Evolutionary conservation across 2,329 filamentous ascomycete species (phyloP).

Genomic region (Sporothrix pseudoabietina): DNA sequence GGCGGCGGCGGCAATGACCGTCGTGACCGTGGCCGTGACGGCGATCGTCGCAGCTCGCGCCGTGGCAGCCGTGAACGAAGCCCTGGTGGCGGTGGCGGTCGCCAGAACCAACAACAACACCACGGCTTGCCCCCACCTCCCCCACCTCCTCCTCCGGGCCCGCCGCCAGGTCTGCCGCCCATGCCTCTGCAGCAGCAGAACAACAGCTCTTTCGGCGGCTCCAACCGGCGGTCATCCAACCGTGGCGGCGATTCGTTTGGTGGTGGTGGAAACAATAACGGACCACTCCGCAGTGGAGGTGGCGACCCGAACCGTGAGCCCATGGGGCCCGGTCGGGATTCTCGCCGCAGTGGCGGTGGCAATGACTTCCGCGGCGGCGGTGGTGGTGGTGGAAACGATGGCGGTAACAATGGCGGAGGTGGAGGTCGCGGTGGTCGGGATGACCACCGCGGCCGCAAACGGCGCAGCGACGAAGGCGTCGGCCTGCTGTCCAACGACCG

Average conservation of each 20-base stretch:
- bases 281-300: constrained; percentile 38
- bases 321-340: constrained; percentile 39
- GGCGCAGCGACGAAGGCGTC: constrained; percentile 55
- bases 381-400: constrained; percentile 40
- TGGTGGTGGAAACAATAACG: constrained; percentile 24
- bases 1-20: constrained; percentile 11
- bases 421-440: constrained; percentile 37
- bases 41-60: constrained; percentile 24
- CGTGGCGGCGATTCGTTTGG: neutral
- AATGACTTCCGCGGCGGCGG: constrained; percentile 30
- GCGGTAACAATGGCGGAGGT: constrained; percentile 36
- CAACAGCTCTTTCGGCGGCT: neutral
- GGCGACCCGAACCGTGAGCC: constrained; percentile 38
- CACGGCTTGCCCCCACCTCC: constrained; percentile 23
- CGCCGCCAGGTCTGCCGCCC: constrained; percentile 11
- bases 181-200: constrained; percentile 5
- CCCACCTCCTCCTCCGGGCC: constrained; percentile 24
- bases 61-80: constrained; percentile 54
- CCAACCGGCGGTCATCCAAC: neutral
- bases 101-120: constrained; percentile 35
- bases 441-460: constrained; percentile 48
- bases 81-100: constrained; percentile 43
- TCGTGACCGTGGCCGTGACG: constrained; percentile 34
- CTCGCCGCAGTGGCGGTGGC: constrained; percentile 34
- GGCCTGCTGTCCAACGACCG: constrained; percentile 51